A percentile compares a stretch with the other conserved stretches of the same genome.
Conservation (phyloP, 768 basidiomycete genomes). For the Gymnopilus junonius region DNA sequence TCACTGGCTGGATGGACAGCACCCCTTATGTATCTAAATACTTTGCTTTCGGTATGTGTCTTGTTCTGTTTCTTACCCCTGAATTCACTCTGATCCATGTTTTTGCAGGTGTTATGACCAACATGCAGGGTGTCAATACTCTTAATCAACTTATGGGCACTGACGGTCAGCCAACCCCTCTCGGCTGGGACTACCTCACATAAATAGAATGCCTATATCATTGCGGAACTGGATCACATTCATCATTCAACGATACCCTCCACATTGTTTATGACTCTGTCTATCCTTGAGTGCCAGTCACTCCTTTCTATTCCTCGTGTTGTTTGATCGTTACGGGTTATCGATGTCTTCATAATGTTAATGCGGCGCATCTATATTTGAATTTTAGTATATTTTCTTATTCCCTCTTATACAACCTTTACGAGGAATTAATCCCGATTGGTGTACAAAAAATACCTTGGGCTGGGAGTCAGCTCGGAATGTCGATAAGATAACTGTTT, state of each 20-base stretch:
- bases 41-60: conserved; percentile 64
- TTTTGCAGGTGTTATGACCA: conserved; percentile 54
- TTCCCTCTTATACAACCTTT: conserved; percentile 8
- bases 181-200: conserved; percentile 56
- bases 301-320: conserved; percentile 16
- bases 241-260: conserved; percentile 25
- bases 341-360: conserved; percentile 21
- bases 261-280: conserved; percentile 22
- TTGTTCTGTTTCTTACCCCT: background rate
- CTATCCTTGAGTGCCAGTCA: conserved; percentile 23
- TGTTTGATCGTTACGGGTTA: conserved; percentile 28
- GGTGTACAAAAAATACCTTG: conserved; percentile 11
- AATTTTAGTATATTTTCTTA: conserved; percentile 10
- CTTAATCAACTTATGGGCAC: conserved; percentile 54
- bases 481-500: background rate
- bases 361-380: conserved; percentile 24
- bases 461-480: conserved; percentile 9
- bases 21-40: conserved; percentile 44
- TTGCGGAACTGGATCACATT: conserved; percentile 6
- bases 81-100: background rate
- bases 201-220: conserved; percentile 19
- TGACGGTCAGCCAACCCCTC: conserved; percentile 50
- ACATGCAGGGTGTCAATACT: conserved; percentile 60
- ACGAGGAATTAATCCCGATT: conserved; percentile 11
- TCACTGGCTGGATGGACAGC: conserved; percentile 49